phyloP scores from a whole-genome alignment of 2,329 filamentous ascomycete genomes.

The Xylaria sp. region DNA sequence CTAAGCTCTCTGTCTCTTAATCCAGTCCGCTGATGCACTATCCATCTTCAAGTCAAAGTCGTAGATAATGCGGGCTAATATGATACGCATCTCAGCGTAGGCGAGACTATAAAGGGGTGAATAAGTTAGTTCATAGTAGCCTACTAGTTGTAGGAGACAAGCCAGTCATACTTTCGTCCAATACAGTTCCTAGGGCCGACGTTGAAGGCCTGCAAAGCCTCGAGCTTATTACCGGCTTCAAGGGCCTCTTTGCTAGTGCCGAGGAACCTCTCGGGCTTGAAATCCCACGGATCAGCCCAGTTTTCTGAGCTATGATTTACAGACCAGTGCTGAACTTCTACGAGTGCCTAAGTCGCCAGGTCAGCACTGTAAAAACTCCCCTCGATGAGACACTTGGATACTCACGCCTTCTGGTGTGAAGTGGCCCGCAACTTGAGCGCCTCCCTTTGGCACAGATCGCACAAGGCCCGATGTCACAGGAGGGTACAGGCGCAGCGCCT shows the following conservation, averaged over 20 bases:
- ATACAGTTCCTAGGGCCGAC: conserved; percentile 55
- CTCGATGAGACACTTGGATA: conserved; percentile 2
- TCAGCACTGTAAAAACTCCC: conserved; percentile 21
- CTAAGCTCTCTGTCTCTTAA: conserved; percentile 49
- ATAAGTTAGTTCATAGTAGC: conserved; percentile 15
- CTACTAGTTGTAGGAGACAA: not conserved
- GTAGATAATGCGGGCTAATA: conserved; percentile 57
- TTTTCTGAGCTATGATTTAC: conserved; percentile 52
- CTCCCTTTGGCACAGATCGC: conserved; percentile 41
- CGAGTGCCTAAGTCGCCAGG: conserved; percentile 46
- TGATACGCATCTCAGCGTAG: conserved; percentile 60
- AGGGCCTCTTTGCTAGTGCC: conserved; percentile 43
- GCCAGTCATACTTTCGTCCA: conserved; percentile 52
- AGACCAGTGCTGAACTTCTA: conserved; percentile 54
- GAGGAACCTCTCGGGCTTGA: conserved; percentile 55
- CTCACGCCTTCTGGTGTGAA: conserved; percentile 47
- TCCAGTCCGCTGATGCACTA: conserved; percentile 51
- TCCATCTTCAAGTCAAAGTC: conserved; percentile 58
- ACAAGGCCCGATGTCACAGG: conserved; percentile 45
- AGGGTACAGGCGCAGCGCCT: conserved; percentile 57
- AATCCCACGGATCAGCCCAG: conserved; percentile 54
- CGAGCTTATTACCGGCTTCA: conserved; percentile 47
- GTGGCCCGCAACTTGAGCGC: conserved; percentile 43
- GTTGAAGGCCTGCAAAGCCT: conserved; percentile 52
- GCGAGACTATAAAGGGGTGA: conserved; percentile 51